Conservation (phyloP, 1,284 basidiomycete species). For the Trametes polyzona region DNA sequence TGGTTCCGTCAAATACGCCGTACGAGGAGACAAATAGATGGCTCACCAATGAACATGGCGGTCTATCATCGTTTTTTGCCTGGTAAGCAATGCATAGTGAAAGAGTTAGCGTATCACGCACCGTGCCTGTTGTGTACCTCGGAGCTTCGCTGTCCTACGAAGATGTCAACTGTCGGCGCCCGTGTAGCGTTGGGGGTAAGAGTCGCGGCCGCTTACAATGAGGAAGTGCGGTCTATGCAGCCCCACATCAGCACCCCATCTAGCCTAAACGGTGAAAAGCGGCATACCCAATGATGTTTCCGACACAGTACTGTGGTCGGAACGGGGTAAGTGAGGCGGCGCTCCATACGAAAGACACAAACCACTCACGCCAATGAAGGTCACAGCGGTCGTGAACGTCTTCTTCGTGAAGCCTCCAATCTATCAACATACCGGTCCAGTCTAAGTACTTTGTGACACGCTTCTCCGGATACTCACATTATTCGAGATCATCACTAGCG, state of each 20-base stretch:
- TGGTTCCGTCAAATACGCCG: not conserved
- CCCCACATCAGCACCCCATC: not conserved
- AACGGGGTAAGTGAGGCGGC: no score
- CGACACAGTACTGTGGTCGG: slow-evolving; percentile 22
- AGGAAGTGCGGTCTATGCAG: slow-evolving; percentile 24
- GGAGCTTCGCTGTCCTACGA: slow-evolving; percentile 20
- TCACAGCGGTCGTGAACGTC: slow-evolving; percentile 32
- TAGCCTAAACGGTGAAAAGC: no score
- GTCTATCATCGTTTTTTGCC: no score
- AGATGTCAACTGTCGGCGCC: not conserved
- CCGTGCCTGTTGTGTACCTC: slow-evolving; percentile 15
- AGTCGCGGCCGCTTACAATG: slow-evolving; percentile 7
- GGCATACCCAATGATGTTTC: slow-evolving; percentile 24
- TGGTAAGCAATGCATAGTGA: not conserved
- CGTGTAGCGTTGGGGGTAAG: not conserved
- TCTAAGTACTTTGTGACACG: not conserved
- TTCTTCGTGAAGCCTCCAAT: slow-evolving; percentile 37
- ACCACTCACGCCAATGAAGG: slow-evolving; percentile 26
- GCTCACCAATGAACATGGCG: slow-evolving; percentile 28
- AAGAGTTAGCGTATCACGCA: not conserved
- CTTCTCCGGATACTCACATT: slow-evolving; percentile 23
- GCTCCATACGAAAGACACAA: not conserved
- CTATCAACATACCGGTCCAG: slow-evolving; percentile 11
- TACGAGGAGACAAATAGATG: not conserved
- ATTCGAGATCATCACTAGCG: slow-evolving; percentile 36